Percentiles rank a stretch among this genome's conserved stretches.
These are phyloP conservation scores for Salix udensis DNA, from an alignment of 345 rosid genomes.

Conservation along the genomic window DNA sequence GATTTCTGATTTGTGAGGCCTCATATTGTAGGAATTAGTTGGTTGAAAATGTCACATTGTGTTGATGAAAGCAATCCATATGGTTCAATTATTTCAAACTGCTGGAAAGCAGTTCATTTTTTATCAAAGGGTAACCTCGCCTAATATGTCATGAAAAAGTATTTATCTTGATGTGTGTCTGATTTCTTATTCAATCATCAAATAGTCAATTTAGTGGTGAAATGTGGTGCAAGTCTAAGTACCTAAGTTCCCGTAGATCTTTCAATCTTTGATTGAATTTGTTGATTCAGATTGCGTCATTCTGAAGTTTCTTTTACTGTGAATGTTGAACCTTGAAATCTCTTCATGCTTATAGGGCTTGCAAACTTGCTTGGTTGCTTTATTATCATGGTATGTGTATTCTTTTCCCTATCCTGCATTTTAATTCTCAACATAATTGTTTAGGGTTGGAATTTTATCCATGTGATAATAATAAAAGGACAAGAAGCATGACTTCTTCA, in stretches of 20 bases:
- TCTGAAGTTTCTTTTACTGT: conserved; percentile 9
- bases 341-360: conserved; percentile 65
- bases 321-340: conserved; percentile 26
- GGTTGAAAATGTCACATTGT: background rate
- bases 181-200: background rate
- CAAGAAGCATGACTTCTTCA: background rate
- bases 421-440: background rate
- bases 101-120: background rate
- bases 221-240: background rate
- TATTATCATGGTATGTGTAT: conserved; percentile 72
- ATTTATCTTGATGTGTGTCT: background rate
- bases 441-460: background rate
- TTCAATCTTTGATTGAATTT: background rate
- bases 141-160: background rate
- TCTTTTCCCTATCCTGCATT: background rate
- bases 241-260: background rate
- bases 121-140: background rate
- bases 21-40: background rate
- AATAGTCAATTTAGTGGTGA: background rate
- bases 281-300: background rate
- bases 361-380: conserved; percentile 88
- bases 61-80: background rate
- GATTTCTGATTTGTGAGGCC: background rate
- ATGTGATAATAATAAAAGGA: background rate
- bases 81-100: background rate